Conservation (phyloP, 305 asterid species). For the Fraxinus nigra region DNA sequence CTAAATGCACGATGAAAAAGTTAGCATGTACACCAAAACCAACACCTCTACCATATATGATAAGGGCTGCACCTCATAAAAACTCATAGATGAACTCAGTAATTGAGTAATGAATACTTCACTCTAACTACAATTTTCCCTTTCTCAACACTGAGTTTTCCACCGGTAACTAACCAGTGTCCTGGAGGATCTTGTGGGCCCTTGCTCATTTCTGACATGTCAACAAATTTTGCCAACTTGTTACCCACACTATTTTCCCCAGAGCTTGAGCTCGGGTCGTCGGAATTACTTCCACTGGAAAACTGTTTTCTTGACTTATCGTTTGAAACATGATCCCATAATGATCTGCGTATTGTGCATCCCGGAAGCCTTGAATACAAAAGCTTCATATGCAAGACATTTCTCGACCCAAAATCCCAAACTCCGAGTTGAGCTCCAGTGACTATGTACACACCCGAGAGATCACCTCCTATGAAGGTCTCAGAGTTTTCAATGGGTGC, state of each 20-base stretch:
- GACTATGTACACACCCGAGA: constrained; percentile 57
- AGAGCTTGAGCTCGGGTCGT: constrained; percentile 46
- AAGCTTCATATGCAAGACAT: constrained; percentile 71
- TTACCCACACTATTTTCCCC: constrained; percentile 47
- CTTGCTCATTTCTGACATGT: constrained; percentile 61
- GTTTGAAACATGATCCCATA: constrained; percentile 64
- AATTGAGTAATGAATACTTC: constrained; percentile 75
- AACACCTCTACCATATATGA: background rate
- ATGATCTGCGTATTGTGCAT: constrained; percentile 66
- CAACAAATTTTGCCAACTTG: constrained; percentile 70
- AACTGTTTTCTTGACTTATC: constrained; percentile 38
- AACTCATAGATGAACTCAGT: constrained; percentile 29
- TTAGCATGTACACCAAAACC: constrained; percentile 3
- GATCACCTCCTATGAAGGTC: constrained; percentile 48
- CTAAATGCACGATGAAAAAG: background rate
- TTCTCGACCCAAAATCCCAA: constrained; percentile 85
- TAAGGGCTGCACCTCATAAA: background rate
- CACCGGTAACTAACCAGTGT: constrained; percentile 89
- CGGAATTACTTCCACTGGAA: constrained; percentile 15
- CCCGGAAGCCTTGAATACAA: constrained; percentile 69
- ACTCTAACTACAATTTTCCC: constrained; percentile 71
- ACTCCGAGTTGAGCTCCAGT: constrained; percentile 91
- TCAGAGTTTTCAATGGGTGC: constrained; percentile 78
- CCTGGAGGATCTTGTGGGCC: constrained; percentile 77
- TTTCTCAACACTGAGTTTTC: constrained; percentile 80